phyloP scores from a whole-genome alignment of 805 yeast species.

The Pichia sporocuriosa region DNA sequence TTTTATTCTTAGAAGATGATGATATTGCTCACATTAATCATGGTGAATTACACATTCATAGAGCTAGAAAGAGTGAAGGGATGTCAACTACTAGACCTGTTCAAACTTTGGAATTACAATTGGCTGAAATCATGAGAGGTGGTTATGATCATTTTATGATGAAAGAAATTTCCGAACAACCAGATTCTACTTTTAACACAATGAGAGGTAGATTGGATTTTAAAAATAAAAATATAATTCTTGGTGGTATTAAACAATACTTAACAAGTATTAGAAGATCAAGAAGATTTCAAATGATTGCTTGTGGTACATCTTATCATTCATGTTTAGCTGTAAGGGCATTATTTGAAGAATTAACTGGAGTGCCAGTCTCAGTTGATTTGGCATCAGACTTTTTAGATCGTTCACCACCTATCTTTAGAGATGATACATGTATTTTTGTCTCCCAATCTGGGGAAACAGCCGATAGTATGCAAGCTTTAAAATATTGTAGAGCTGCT shows the following conservation, averaged over 20 bases:
- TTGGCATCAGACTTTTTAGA: constrained; percentile 93
- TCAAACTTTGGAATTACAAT: constrained; percentile 93
- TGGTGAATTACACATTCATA: constrained; percentile 97
- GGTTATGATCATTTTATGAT: constrained; percentile 95
- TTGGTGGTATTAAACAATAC: constrained; percentile 87
- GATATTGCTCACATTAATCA: constrained; percentile 97
- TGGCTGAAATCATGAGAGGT: constrained; percentile 98
- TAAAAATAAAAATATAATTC: constrained; percentile 62
- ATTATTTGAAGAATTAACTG: constrained; percentile 92
- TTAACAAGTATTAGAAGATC: constrained; percentile 87
- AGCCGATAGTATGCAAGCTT: constrained; percentile 92
- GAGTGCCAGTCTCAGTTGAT: constrained; percentile 88
- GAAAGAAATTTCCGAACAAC: constrained; percentile 97
- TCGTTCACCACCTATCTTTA: constrained; percentile 91
- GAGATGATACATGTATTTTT: constrained; percentile 96
- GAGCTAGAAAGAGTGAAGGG: constrained; percentile 82
- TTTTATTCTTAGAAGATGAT: constrained; percentile 91
- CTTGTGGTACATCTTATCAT: constrained; percentile 98
- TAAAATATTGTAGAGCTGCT: constrained; percentile 91
- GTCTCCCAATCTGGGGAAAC: constrained; percentile 99
- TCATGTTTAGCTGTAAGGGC: constrained; percentile 97
- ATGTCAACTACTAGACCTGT: constrained; percentile 93
- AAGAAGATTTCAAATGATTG: constrained; percentile 94
- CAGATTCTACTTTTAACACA: constrained; percentile 95
- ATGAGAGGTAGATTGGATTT: constrained; percentile 99